Evolutionary conservation across 352 stramenopile species (phyloP).

Genomic region (Pythium biforme): DNA sequence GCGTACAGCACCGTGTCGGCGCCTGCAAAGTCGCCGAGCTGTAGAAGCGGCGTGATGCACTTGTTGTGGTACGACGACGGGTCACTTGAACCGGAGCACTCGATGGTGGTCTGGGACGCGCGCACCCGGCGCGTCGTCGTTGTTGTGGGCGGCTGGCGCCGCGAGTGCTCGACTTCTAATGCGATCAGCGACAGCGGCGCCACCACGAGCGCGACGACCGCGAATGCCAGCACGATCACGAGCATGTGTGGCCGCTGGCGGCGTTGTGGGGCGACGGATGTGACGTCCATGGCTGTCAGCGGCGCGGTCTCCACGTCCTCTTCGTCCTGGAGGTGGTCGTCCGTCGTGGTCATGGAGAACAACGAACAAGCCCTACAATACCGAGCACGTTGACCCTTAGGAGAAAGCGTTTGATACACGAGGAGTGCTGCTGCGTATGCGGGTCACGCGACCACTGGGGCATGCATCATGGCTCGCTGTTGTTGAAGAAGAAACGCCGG

Average conservation of each 20-base stretch:
- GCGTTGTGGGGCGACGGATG: too few species aligned
- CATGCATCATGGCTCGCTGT: too few species aligned
- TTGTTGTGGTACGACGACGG: not conserved
- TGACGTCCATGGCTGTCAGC: not conserved
- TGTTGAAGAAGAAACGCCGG: too few species aligned
- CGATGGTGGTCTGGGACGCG: not conserved
- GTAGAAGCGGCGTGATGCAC: conserved; percentile 8
- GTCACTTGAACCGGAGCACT: not conserved
- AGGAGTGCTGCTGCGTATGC: too few species aligned
- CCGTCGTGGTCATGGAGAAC: too few species aligned
- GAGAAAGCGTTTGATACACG: too few species aligned
- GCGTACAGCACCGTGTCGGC: conserved; percentile 11
- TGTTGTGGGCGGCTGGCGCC: not conserved
- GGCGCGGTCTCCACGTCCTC: not conserved
- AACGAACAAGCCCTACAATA: too few species aligned
- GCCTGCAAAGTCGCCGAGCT: conserved; percentile 1
- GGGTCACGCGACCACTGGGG: too few species aligned
- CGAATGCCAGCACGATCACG: not conserved
- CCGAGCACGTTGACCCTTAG: too few species aligned
- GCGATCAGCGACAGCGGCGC: conserved; percentile 11
- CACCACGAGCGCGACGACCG: conserved; percentile 5
- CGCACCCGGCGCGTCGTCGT: not conserved
- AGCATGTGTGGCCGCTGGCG: not conserved
- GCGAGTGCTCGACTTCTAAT: not conserved
- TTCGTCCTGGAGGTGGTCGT: too few species aligned